phyloP scores from a whole-genome alignment of 1,284 basidiomycete genomes.

The Microbotryomycetes sp. region DNA sequence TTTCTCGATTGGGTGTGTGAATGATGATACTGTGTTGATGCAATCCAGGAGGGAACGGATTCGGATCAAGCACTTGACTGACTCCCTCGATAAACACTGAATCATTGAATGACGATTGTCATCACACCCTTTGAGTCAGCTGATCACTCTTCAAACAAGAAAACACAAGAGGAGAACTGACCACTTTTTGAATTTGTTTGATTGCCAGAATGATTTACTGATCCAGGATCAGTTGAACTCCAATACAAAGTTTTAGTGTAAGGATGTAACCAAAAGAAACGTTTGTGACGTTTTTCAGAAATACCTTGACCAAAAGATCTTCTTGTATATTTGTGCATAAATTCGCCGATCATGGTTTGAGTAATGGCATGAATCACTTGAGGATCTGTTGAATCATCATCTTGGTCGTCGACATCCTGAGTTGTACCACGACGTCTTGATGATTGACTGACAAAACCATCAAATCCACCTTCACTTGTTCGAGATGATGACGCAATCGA shows the following conservation, averaged over 20 bases:
- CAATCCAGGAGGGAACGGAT: conserved; percentile 86
- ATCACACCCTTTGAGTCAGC: background rate
- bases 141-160: background rate
- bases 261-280: conserved; percentile 99
- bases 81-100: conserved; percentile 95
- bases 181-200: conserved; percentile 95
- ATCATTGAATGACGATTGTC: background rate
- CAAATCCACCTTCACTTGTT: conserved; percentile 38
- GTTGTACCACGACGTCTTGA: background rate
- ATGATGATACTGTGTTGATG: conserved; percentile 89
- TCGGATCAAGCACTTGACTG: conserved; percentile 79
- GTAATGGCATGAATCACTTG: conserved; percentile 90
- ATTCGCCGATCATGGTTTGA: conserved; percentile 99
- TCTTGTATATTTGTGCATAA: conserved; percentile 95
- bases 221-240: conserved; percentile 84
- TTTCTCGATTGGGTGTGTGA: conserved; percentile 85
- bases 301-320: conserved; percentile 83
- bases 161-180: conserved; percentile 48
- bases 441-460: conserved; percentile 15
- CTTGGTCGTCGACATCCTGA: conserved; percentile 5
- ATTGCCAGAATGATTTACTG: conserved; percentile 67
- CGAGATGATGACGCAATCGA: conserved; percentile 38
- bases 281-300: conserved; percentile 81
- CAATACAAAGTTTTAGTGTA: conserved; percentile 98
- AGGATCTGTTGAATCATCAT: conserved; percentile 63